These are phyloP conservation scores for Citrullus mucosospermus DNA, from an alignment of 306 rosid genomes.

Conservation along the genomic window DNA sequence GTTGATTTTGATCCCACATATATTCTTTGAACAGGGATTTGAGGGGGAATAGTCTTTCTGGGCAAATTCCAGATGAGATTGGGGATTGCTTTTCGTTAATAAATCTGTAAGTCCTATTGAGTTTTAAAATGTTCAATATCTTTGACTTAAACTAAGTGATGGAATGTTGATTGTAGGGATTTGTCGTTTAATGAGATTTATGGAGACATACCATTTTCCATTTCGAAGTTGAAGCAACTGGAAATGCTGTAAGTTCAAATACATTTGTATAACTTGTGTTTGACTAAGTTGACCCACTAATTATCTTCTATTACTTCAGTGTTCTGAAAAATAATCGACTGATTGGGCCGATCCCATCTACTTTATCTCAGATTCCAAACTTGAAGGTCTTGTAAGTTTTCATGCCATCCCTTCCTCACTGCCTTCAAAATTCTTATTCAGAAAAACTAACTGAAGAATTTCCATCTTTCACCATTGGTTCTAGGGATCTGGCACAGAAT, in stretches of 20 bases:
- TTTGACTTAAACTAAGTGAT: neutral
- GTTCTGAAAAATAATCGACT: conserved; percentile 65
- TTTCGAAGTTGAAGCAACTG: conserved; percentile 80
- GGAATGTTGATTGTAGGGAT: conserved; percentile 28
- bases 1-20: neutral
- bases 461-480: neutral
- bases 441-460: neutral
- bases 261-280: neutral
- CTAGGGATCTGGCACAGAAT: conserved; percentile 84
- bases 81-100: conserved; percentile 75
- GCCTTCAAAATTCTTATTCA: neutral
- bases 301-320: conserved; percentile 23
- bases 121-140: neutral
- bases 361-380: conserved; percentile 95
- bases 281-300: neutral
- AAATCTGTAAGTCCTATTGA: conserved; percentile 39
- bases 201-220: conserved; percentile 92
- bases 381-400: conserved; percentile 75
- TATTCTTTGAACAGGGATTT: conserved; percentile 50
- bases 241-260: conserved; percentile 60
- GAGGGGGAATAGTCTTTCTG: conserved; percentile 61
- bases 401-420: neutral
- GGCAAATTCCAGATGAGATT: conserved; percentile 99
- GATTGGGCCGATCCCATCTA: conserved; percentile 91
- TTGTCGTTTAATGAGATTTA: conserved; percentile 65